These are phyloP conservation scores for Yamadazyma philogaea DNA, from an alignment of 805 yeast species.

Conservation along the genomic window DNA sequence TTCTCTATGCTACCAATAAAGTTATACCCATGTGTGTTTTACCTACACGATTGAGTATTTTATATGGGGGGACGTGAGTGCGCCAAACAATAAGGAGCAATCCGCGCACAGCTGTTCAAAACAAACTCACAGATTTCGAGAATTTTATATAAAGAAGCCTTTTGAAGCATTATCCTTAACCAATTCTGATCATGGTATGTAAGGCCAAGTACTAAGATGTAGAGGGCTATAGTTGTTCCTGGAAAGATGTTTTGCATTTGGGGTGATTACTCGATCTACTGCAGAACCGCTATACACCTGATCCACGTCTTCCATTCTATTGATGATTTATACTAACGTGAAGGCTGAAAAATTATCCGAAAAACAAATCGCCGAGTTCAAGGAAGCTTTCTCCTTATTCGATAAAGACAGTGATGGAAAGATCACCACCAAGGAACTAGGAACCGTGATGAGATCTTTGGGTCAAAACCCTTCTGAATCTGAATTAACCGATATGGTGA, in stretches of 20 bases:
- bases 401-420: conserved; percentile 97
- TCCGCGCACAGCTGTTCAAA: conserved; percentile 6
- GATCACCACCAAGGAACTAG: conserved; percentile 91
- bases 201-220: neutral
- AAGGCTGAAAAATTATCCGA: conserved; percentile 88
- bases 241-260: too few species aligned
- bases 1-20: neutral
- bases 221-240: too few species aligned
- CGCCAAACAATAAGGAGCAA: conserved; percentile 5
- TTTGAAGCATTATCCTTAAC: neutral
- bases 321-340: conserved; percentile 12
- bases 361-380: conserved; percentile 94
- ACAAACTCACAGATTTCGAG: conserved; percentile 2
- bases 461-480: conserved; percentile 97
- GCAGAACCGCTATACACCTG: neutral
- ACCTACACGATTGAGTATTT: neutral
- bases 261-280: neutral
- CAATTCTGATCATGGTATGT: conserved; percentile 1
- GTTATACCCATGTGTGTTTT: neutral
- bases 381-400: conserved; percentile 95
- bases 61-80: conserved; percentile 6
- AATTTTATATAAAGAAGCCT: conserved; percentile 3
- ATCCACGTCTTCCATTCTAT: neutral
- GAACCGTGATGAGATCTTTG: conserved; percentile 98
- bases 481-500: conserved; percentile 94